Conservation (phyloP, 768 basidiomycete genomes). For the Kwoniella newhampshirensis region DNA sequence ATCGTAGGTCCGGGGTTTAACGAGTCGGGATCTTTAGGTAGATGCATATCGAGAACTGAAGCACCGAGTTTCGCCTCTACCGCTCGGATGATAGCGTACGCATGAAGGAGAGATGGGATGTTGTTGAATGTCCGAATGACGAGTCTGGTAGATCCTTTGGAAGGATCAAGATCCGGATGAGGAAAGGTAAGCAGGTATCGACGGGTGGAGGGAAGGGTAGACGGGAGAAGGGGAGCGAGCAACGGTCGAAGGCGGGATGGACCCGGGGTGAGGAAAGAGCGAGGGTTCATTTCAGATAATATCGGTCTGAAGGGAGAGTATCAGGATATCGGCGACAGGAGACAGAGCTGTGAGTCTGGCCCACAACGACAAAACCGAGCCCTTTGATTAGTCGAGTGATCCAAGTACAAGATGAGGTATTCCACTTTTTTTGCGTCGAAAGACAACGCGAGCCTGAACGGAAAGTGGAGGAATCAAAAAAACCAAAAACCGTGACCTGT, state of each 20-base stretch:
- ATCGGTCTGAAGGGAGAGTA: no score
- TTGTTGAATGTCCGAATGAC: slow-evolving; percentile 14
- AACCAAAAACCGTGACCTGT: neutral
- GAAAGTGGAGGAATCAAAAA: neutral
- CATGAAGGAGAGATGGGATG: slow-evolving; percentile 26
- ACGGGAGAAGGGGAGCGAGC: neutral
- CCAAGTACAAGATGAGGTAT: no score
- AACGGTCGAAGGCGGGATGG: slow-evolving; percentile 11
- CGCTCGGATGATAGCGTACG: slow-evolving; percentile 33
- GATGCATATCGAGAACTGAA: slow-evolving; percentile 20
- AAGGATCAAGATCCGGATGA: slow-evolving; percentile 23
- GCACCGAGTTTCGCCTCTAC: slow-evolving; percentile 32
- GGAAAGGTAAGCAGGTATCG: slow-evolving; percentile 17
- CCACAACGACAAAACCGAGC: no score
- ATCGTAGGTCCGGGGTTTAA: slow-evolving; percentile 7
- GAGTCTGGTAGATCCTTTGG: slow-evolving; percentile 23
- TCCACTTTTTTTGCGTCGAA: no score
- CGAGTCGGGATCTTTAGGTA: slow-evolving; percentile 23
- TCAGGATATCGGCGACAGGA: no score
- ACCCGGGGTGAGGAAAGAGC: slow-evolving; percentile 7
- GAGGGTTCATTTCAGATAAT: slow-evolving; percentile 20
- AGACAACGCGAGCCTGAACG: neutral
- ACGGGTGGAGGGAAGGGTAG: neutral
- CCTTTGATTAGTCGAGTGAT: no score
- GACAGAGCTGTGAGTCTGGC: no score